Conservation (phyloP, 2,329 filamentous ascomycete species). For the Calonectria leucothoes region DNA sequence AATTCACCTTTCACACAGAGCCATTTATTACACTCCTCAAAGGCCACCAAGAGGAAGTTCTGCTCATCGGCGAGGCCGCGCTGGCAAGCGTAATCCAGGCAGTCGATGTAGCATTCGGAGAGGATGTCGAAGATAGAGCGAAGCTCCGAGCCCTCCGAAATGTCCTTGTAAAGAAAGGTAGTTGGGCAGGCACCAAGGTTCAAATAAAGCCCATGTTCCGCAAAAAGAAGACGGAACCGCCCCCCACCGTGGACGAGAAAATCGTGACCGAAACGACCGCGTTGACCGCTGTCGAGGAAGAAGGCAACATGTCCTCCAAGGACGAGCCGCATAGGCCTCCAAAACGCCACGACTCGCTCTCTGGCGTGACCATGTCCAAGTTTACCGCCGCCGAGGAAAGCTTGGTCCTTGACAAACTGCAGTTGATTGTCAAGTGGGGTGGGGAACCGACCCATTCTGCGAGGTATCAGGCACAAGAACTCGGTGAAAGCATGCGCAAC, state of each 20-base stretch:
- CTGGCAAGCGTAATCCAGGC: slow-evolving; percentile 90
- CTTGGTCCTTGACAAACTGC: slow-evolving; percentile 92
- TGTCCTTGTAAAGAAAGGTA: slow-evolving; percentile 90
- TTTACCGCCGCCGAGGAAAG: slow-evolving; percentile 95
- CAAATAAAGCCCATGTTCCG: slow-evolving; percentile 99
- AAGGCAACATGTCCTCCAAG: slow-evolving; percentile 35
- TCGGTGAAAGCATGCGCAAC: slow-evolving; percentile 95
- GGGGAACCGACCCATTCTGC: slow-evolving; percentile 98
- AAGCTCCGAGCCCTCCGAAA: slow-evolving; percentile 90
- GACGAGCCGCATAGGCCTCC: slow-evolving; percentile 51
- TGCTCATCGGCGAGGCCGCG: slow-evolving; percentile 91
- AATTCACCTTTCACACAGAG: slow-evolving; percentile 97
- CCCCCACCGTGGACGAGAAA: slow-evolving; percentile 50
- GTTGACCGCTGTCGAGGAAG: slow-evolving; percentile 34
- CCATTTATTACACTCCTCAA: slow-evolving; percentile 96
- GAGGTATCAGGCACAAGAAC: slow-evolving; percentile 93
- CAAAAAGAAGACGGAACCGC: slow-evolving; percentile 79
- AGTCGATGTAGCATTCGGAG: slow-evolving; percentile 81
- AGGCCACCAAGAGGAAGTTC: slow-evolving; percentile 94
- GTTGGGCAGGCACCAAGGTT: slow-evolving; percentile 95
- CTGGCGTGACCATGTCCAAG: slow-evolving; percentile 90
- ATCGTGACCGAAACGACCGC: slow-evolving; percentile 44
- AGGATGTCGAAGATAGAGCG: slow-evolving; percentile 83
- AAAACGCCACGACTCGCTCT: slow-evolving; percentile 84
- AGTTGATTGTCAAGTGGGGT: slow-evolving; percentile 99